phyloP scores from a whole-genome alignment of 78 protist genomes.

The Dictyostelium firmibasis region DNA sequence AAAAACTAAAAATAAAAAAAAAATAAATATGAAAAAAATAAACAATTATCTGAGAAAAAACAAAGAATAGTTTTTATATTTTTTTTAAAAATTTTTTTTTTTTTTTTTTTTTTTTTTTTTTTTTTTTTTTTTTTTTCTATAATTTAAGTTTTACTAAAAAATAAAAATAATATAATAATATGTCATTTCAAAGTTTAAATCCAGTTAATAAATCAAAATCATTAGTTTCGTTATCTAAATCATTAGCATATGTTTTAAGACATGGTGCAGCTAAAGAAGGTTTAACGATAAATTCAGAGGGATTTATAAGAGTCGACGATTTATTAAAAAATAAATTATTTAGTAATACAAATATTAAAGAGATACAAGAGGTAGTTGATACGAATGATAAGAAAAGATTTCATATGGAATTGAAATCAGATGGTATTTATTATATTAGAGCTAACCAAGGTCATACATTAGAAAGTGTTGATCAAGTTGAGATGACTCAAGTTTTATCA shows the following conservation, averaged over 20 bases:
- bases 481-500: background rate
- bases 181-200: background rate
- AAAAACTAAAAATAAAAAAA: no score
- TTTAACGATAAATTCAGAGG: background rate
- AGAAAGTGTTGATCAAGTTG: conserved; percentile 21
- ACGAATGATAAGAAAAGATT: conserved; percentile 64
- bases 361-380: conserved; percentile 17
- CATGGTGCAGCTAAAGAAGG: conserved; percentile 53
- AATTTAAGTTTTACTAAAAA: no score
- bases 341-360: conserved; percentile 1
- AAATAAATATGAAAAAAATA: no score
- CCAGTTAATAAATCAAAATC: background rate
- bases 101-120: background rate
- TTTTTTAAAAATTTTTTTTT: no score
- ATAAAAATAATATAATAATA: background rate
- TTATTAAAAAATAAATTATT: conserved; percentile 11
- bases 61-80: no score
- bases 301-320: conserved; percentile 17
- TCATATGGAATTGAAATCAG: background rate
- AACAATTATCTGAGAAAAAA: no score
- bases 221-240: background rate
- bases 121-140: background rate
- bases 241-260: conserved; percentile 2
- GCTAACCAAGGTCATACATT: conserved; percentile 71
- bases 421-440: background rate